Percentiles rank a stretch among this genome's conserved stretches.
Evolutionary conservation across 805 yeast genomes (phyloP).

Genomic region (Clavispora santaluciae): DNA sequence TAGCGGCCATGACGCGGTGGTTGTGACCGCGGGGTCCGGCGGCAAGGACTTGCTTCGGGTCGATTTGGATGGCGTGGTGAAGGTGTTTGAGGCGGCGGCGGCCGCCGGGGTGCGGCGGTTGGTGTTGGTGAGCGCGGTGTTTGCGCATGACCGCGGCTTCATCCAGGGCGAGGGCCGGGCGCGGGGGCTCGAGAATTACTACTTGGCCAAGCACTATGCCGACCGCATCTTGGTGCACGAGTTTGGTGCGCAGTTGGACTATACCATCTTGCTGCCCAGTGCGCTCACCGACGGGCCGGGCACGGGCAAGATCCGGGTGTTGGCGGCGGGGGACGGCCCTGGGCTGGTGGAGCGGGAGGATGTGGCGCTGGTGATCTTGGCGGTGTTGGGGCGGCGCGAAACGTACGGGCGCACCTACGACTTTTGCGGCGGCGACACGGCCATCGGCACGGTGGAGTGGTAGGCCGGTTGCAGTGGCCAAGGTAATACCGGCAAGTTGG

Average conservation of each 20-base stretch:
- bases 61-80: conserved; percentile 61
- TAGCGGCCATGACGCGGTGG: conserved; percentile 49
- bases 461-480: not conserved
- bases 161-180: conserved; percentile 37
- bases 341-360: conserved; percentile 45
- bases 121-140: conserved; percentile 52
- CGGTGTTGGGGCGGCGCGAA: conserved; percentile 28
- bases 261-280: conserved; percentile 57
- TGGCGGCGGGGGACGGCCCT: conserved; percentile 17
- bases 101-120: conserved; percentile 40
- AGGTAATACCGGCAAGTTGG: too few relatives aligned
- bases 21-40: conserved; percentile 60
- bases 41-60: conserved; percentile 50
- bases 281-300: conserved; percentile 33
- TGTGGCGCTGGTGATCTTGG: conserved; percentile 46
- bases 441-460: conserved; percentile 16
- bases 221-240: conserved; percentile 42
- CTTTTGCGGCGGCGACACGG: conserved; percentile 38
- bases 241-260: conserved; percentile 38
- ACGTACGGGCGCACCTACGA: conserved; percentile 43
- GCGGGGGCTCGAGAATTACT: conserved; percentile 40
- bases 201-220: conserved; percentile 58
- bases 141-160: conserved; percentile 46
- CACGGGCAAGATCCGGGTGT: conserved; percentile 41
- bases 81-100: conserved; percentile 51